Base-by-base conservation (phyloP, 306 rosid species). In the Trifolium pratense region DNA sequence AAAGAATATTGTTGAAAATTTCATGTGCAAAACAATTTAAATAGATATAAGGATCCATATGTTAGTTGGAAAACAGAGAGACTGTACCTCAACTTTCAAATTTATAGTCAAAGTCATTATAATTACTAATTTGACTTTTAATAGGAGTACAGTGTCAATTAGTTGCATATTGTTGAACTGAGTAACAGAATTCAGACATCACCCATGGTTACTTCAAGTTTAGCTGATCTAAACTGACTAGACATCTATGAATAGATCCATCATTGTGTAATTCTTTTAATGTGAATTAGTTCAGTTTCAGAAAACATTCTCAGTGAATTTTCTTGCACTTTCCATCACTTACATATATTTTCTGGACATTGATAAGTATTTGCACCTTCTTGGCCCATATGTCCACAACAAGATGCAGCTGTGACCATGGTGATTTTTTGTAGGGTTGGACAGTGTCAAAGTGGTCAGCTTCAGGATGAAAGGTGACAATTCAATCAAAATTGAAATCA, bases 1-100 rank as follows among this genome's bases (percentile, higher is more conserved):
- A 79, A 81, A 82, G 75, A 18, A 59, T 61, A 66, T 49, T 61
- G 52, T 65, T 65, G 64, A 74, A 73, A 48, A 52, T 34, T 61
- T 59, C 39, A 58, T 21, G 37, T 40, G 70, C 77, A 52, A n/a
- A n/a, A 60, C 73, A 59, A 74, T 62, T 21, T 75, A 60, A 74
- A 40, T 40, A 25, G 61, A 18, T 37, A 42, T 66, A 49, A 26
- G 39, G 37, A 79, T 59, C 65, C 75, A 77, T n/a, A n/a, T 32
- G 66, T 80, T n/a, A n/a, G n/a, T n/a, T n/a, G n/a, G n/a, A n/a
- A n/a, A 53, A 59, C 25, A 9, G 52, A 71, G 55, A 55, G 42
- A 8, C 20, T 29, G 39, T 12, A 23, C 23, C 73, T 51, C 37
- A 9, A 57, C 36, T 57, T 23, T 14, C 16, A 57, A 55, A 55